Evolutionary conservation across 2,329 filamentous ascomycete genomes (phyloP), one percentile per base, ranked within the genome.

Genomic region (Colletotrichum coccodes): DNA sequence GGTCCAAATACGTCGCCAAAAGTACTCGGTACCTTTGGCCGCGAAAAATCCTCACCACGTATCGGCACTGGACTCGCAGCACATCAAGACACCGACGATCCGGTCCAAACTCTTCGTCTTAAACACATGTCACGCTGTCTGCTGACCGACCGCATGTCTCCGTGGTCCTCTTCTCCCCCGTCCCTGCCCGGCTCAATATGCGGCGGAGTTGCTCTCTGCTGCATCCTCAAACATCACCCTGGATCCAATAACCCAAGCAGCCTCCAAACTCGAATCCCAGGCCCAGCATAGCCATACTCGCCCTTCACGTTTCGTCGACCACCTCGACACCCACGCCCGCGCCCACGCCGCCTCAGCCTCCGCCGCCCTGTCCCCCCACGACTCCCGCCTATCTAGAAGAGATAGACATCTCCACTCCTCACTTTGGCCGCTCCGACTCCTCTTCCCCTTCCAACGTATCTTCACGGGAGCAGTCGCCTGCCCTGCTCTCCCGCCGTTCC

Each of bases 401-500:
- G 86, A 89, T 73, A 83, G 77, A 75, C 79, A 87, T 81, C 79
- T 85, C 77, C 79, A 80, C 80, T 84, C 78, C 66, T 71, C 75
- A 53, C 77, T 81, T 70, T 87, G 84, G 81, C 84, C 86, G 50
- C 78, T 86, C 56, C 81, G 79, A 75, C 57, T 70, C 28, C 81
- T 85, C 71, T 79, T 81, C 73, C 79, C 83, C 68, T 75, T 88
- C 56, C 81, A 79, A 70, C 87, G 82, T 69, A 80, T 85, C 70
- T 75, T 91, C 71, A 82, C 85, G 72, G 91, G 91, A 72, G 84
- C 86, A 73, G 82, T 91, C 75, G 79, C 81, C 73, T 80, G 81
- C 54, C 84, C 90, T 66, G 82, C 84, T 46, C 85, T 93, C 2
- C 90, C 90, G 53, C 86, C 88, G 44, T 92, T 92, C 70, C 80